phyloP scores from a whole-genome alignment of 129 eudicot genomes.

The Helianthus tuberosus region DNA sequence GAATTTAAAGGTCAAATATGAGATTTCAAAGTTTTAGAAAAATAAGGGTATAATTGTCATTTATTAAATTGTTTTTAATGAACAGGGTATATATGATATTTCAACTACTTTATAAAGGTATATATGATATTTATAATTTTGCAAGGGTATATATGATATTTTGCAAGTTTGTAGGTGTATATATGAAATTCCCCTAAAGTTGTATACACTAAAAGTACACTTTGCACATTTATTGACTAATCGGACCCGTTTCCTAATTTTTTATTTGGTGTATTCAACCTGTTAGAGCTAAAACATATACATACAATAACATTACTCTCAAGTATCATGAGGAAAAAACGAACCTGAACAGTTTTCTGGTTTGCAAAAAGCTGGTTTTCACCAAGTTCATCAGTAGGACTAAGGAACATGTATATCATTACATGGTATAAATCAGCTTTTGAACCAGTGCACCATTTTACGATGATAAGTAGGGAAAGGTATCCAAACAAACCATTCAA shows the following conservation, averaged over 20 bases:
- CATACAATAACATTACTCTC: constrained; percentile 1
- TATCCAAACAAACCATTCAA: constrained; percentile 84
- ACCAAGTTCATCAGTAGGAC: constrained; percentile 90
- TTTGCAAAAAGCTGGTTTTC: constrained; percentile 90
- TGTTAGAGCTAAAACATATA: neutral
- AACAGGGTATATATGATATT: no score
- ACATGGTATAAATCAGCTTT: constrained; percentile 91
- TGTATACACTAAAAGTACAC: neutral
- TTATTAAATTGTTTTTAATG: no score
- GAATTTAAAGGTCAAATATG: no score
- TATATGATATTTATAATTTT: no score
- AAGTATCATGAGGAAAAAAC: neutral
- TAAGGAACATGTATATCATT: constrained; percentile 95
- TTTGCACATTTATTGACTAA: neutral
- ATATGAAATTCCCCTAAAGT: neutral
- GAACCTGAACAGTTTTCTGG: constrained; percentile 79
- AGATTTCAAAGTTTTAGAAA: no score
- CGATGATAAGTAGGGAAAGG: constrained; percentile 76
- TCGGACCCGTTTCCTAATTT: neutral
- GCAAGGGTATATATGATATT: no score
- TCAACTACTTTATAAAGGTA: no score
- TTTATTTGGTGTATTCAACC: neutral
- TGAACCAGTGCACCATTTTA: constrained; percentile 91
- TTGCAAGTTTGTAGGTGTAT: neutral
- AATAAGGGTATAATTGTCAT: no score